phyloP scores from a whole-genome alignment of 2,329 filamentous ascomycete genomes.

The Scorias spongiosa region DNA sequence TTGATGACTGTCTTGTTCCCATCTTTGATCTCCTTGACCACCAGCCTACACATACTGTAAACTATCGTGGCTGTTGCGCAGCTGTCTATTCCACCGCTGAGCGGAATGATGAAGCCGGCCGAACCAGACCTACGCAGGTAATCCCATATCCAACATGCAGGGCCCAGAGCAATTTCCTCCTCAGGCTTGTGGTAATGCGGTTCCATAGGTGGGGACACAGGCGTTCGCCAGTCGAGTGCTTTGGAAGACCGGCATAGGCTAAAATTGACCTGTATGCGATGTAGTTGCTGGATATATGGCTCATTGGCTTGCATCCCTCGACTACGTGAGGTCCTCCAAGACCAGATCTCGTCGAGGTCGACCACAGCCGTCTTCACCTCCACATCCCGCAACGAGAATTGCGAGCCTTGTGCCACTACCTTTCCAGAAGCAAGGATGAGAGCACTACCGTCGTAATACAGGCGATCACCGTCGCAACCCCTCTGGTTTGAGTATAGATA shows the following conservation, averaged over 20 bases:
- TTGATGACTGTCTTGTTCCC: slow-evolving; percentile 40
- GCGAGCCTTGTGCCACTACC: slow-evolving; percentile 48
- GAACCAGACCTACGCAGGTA: slow-evolving; percentile 38
- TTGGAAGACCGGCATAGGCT: slow-evolving; percentile 19
- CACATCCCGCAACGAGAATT: slow-evolving; percentile 47
- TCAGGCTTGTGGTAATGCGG: slow-evolving; percentile 45
- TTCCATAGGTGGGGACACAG: slow-evolving; percentile 30
- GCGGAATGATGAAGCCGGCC: slow-evolving; percentile 42
- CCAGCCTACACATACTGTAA: slow-evolving; percentile 36
- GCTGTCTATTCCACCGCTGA: slow-evolving; percentile 46
- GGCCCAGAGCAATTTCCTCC: slow-evolving; percentile 51
- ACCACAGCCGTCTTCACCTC: slow-evolving; percentile 41
- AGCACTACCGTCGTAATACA: slow-evolving; percentile 47
- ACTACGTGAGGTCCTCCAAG: slow-evolving; percentile 41
- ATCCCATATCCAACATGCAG: slow-evolving; percentile 54
- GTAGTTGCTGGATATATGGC: slow-evolving; percentile 29
- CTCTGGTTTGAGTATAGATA: slow-evolving; percentile 50
- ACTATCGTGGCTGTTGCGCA: slow-evolving; percentile 40
- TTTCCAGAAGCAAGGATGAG: slow-evolving; percentile 50
- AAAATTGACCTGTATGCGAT: slow-evolving; percentile 30
- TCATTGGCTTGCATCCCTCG: slow-evolving; percentile 43
- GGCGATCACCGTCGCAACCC: slow-evolving; percentile 42
- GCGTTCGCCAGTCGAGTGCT: slow-evolving; percentile 13
- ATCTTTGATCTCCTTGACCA: slow-evolving; percentile 36
- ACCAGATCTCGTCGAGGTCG: slow-evolving; percentile 53